Evolutionary conservation across 2,329 filamentous ascomycete genomes (phyloP), one percentile per base, ranked within the genome.

Genomic region (Zymoseptoria ardabiliae): DNA sequence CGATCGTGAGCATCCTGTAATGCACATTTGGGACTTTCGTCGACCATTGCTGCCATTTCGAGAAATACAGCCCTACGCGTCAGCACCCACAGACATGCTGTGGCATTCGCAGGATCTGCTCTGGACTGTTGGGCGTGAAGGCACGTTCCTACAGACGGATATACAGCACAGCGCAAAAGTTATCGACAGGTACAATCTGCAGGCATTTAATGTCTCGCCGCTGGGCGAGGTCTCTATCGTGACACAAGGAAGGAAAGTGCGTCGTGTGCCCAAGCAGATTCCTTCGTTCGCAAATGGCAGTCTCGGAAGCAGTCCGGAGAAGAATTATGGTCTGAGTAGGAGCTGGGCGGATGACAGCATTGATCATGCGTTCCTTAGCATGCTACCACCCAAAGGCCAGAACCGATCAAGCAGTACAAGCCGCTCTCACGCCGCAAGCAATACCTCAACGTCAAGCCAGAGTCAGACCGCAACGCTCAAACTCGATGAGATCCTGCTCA

Each of bases 11-110:
- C 82, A 86, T 68, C 78, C 84, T 0, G 75, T 81, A 35, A 75
- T 86, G 56, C 85, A 87, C 66, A 72, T 87, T 3, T 87, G 85
- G 85, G 85, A 87, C 70, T 79, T 87, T 63, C 80, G 83, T 45
- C 78, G 85, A 35, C 83, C 84, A 5, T 77, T 80, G 65, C 72
- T 87, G n/a, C 85, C 85, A 0, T 85, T 83, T 66, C 78, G 82
- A 50, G 84, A 86, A 66, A 78, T 87, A 62, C 77, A 80, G 67
- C 79, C 79, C 58, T 82, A 84, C 66, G 74, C 78, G 53, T 78
- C 76, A 4, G 77, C 81, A 17, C 79, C 83, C 20, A 80, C 82
- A 22, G 85, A 86, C 65, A 74, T 87, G 70, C 75, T 87, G 17
- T 87, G 85, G 79, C 82, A 83, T 66, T 85, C 83, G 55, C 82